Evolutionary conservation across 1,139 yeast genomes (phyloP), one percentile per base, ranked within the genome.

Genomic region (Eremothecium sinecaudum): DNA sequence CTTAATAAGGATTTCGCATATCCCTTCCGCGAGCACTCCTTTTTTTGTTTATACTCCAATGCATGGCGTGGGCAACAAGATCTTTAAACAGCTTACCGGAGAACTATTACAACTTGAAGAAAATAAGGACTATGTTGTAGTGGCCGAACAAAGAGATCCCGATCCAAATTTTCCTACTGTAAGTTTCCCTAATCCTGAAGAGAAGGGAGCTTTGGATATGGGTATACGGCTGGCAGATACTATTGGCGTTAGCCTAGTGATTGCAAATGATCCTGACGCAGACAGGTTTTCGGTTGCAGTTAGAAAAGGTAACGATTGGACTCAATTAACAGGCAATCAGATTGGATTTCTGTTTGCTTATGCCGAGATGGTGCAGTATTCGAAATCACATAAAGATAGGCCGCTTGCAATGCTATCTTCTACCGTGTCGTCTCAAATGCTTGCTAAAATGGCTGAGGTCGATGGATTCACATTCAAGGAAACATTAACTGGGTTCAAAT

Each of bases 251-350:
- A 54, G 62, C 4, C 55, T 86, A 28, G 90, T 87, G 2, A 48
- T 90, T 5, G 95, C 96, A 2, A 87, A 79, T 54, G 98, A 90
- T 51, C 97, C 98, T 0, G 97, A 90, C 59, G 98, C 97, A 1
- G 98, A 90, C 56, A 66, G 98, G 40, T 87, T 87, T 55, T 76
- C 84, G 28, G 81, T 75, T 5, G 77, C 90, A 2, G 75, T 75
- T 34, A 62, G 59, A 33, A 46, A 52, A 4, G 38, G 43, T 1
- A 38, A 47, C 1, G 70, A 67, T 3, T 87, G 94, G 94, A 62
- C 59, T 32, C 96, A 87, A 56, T 60, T 90, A 36, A 79, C 92
- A 0, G 98, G 98, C 4, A 87, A 90, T 59, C 94, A 87, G 54
- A 69, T 90, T 37, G 98, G 97, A 1, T 72, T 75, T 39, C 59